Percentiles rank a stretch among this genome's conserved stretches.
phyloP scores from a whole-genome alignment of 2,329 filamentous ascomycete genomes.

The Xylariales sp. region DNA sequence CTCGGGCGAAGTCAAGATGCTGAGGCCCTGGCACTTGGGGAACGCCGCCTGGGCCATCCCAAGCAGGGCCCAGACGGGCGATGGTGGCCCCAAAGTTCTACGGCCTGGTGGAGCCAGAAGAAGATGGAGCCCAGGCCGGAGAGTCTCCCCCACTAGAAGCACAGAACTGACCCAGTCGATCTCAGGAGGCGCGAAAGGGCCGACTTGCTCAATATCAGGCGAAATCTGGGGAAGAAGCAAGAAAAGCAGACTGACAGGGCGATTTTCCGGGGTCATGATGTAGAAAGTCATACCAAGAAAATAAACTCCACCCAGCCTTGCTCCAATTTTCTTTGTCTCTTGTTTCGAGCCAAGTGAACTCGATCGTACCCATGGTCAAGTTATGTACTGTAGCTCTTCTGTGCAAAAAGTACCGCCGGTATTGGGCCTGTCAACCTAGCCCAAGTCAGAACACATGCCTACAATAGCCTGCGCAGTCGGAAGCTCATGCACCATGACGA shows the following conservation, averaged over 20 bases:
- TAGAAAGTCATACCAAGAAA: too few species aligned
- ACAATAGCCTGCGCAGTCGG: too few species aligned
- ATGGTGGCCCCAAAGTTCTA: slow-evolving; percentile 44
- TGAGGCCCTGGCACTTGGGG: slow-evolving; percentile 39
- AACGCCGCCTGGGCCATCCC: slow-evolving; percentile 39
- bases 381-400: too few species aligned
- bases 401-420: too few species aligned
- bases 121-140: slow-evolving; percentile 42
- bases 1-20: slow-evolving; percentile 36
- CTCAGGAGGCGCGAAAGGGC: slow-evolving; percentile 13
- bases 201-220: slow-evolving; percentile 14
- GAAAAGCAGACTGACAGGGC: slow-evolving; percentile 36
- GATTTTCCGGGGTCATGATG: slow-evolving; percentile 39
- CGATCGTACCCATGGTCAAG: too few species aligned
- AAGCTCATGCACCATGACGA: too few species aligned
- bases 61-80: slow-evolving; percentile 40
- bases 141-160: slow-evolving; percentile 25
- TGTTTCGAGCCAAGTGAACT: too few species aligned
- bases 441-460: too few species aligned
- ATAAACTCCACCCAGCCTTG: too few species aligned
- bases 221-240: slow-evolving; percentile 36
- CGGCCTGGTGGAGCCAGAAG: slow-evolving; percentile 43
- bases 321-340: too few species aligned
- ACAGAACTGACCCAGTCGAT: slow-evolving; percentile 26
- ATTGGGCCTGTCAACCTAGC: too few species aligned